Conservation (phyloP, 306 rosid genomes). For the Trifolium fragiferum region DNA sequence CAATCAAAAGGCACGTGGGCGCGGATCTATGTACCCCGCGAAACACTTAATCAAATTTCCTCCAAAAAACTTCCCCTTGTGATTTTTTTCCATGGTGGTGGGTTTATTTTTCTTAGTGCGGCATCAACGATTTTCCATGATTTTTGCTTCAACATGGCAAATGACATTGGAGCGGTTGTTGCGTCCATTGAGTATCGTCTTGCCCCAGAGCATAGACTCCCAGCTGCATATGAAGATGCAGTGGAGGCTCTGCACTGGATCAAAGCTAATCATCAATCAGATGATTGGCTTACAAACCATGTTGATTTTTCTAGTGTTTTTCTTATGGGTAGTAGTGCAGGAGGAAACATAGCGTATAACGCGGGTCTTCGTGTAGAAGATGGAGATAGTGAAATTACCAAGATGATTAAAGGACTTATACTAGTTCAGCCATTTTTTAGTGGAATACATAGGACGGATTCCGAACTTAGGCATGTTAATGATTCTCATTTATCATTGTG, state of each 20-base stretch:
- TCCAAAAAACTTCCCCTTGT: slow-evolving; percentile 46
- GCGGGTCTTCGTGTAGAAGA: slow-evolving; percentile 49
- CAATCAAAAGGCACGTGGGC: slow-evolving; percentile 52
- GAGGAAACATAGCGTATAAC: slow-evolving; percentile 59
- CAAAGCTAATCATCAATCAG: slow-evolving; percentile 35
- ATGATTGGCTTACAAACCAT: slow-evolving; percentile 51
- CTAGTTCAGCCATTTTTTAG: slow-evolving; percentile 60
- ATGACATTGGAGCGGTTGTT: slow-evolving; percentile 38
- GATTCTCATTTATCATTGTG: slow-evolving; percentile 34
- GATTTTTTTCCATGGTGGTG: slow-evolving; percentile 60
- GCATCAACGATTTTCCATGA: slow-evolving; percentile 36
- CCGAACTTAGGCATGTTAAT: slow-evolving; percentile 46
- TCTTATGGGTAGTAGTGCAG: slow-evolving; percentile 58
- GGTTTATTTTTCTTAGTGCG: slow-evolving; percentile 49
- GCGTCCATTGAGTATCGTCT: slow-evolving; percentile 62
- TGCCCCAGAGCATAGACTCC: slow-evolving; percentile 61
- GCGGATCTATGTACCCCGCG: slow-evolving; percentile 53
- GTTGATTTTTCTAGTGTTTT: slow-evolving; percentile 49
- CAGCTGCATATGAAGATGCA: slow-evolving; percentile 63
- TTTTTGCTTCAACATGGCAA: slow-evolving; percentile 49
- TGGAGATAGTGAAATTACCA: not conserved
- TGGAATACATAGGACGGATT: slow-evolving; percentile 49
- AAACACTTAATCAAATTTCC: slow-evolving; percentile 24
- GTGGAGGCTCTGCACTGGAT: slow-evolving; percentile 63
- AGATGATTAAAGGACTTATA: slow-evolving; percentile 60